A percentile compares a stretch with the other conserved stretches of the same genome.
These are phyloP conservation scores for Lactifluus hygrophoroides DNA, from an alignment of 768 basidiomycete species.

Conservation along the genomic window DNA sequence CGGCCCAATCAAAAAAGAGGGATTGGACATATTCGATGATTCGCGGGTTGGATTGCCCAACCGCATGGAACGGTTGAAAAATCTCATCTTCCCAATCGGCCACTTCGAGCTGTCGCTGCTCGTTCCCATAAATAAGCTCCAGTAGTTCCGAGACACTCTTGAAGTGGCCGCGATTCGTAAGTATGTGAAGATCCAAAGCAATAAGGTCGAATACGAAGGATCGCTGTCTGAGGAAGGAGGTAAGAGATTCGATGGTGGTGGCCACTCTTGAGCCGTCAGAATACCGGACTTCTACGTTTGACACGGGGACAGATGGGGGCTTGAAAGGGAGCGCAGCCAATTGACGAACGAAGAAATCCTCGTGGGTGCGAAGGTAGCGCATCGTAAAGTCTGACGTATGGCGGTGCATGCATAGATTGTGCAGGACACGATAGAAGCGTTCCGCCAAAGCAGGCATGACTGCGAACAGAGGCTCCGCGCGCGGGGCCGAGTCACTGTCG, in stretches of 20 bases:
- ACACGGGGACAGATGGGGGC: slow-evolving; percentile 43
- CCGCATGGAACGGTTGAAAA: slow-evolving; percentile 54
- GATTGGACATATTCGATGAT: slow-evolving; percentile 87
- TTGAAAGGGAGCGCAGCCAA: slow-evolving; percentile 66
- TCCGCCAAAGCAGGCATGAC: slow-evolving; percentile 74
- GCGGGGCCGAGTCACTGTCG: slow-evolving; percentile 26
- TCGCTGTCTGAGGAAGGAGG: slow-evolving; percentile 72
- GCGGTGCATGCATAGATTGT: slow-evolving; percentile 83
- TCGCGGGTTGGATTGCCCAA: slow-evolving; percentile 75
- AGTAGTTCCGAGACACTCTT: slow-evolving; percentile 69
- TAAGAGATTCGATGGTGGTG: slow-evolving; percentile 59
- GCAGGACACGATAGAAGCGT: slow-evolving; percentile 71
- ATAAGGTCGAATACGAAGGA: slow-evolving; percentile 80
- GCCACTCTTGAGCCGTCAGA: slow-evolving; percentile 59
- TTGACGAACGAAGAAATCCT: slow-evolving; percentile 86
- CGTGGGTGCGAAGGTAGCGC: slow-evolving; percentile 78
- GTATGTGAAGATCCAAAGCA: slow-evolving; percentile 81
- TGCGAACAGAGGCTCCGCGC: slow-evolving; percentile 46
- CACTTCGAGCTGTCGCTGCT: slow-evolving; percentile 36
- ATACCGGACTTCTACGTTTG: slow-evolving; percentile 56
- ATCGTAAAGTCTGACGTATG: slow-evolving; percentile 73
- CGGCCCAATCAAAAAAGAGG: slow-evolving; percentile 82
- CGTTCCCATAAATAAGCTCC: slow-evolving; percentile 71
- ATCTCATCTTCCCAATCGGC: slow-evolving; percentile 40
- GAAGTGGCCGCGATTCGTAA: slow-evolving; percentile 68